These are phyloP conservation scores for Luffa acutangula DNA, from an alignment of 306 rosid genomes.

Conservation along the genomic window DNA sequence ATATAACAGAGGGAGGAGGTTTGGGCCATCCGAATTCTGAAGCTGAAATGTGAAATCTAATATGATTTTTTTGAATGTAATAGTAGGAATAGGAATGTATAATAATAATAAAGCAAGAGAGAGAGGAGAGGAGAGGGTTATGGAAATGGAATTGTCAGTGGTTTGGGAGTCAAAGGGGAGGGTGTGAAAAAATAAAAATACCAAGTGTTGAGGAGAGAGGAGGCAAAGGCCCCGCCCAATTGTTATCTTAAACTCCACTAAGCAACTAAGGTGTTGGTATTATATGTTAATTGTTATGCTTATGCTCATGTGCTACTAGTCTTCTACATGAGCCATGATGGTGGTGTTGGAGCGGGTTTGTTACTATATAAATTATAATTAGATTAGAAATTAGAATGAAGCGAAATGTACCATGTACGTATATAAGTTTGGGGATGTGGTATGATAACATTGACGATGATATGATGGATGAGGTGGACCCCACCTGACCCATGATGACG, in stretches of 20 bases:
- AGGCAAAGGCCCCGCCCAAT: not conserved
- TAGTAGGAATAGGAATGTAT: no score
- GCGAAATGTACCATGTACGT: not conserved
- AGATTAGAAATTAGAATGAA: not conserved
- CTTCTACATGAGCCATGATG: not conserved
- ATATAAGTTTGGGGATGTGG: not conserved
- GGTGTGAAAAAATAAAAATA: no score
- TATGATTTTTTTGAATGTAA: no score
- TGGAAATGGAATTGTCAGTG: not conserved
- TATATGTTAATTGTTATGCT: no score
- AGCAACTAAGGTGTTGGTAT: not conserved
- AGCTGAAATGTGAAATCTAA: not conserved
- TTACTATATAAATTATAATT: no score
- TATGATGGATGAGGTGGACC: not conserved
- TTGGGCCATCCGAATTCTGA: not conserved
- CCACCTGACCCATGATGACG: not conserved
- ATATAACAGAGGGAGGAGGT: not conserved
- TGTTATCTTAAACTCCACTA: not conserved
- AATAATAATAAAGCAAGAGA: not conserved
- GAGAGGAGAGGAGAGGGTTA: not conserved
- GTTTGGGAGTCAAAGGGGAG: not conserved
- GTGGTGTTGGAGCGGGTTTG: no score
- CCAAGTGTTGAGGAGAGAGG: not conserved
- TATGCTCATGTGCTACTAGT: not conserved
- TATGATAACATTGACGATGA: not conserved